These are phyloP conservation scores for Lasiosphaeria hispida DNA, from an alignment of 495 filamentous ascomycete species.

Conservation along the genomic window DNA sequence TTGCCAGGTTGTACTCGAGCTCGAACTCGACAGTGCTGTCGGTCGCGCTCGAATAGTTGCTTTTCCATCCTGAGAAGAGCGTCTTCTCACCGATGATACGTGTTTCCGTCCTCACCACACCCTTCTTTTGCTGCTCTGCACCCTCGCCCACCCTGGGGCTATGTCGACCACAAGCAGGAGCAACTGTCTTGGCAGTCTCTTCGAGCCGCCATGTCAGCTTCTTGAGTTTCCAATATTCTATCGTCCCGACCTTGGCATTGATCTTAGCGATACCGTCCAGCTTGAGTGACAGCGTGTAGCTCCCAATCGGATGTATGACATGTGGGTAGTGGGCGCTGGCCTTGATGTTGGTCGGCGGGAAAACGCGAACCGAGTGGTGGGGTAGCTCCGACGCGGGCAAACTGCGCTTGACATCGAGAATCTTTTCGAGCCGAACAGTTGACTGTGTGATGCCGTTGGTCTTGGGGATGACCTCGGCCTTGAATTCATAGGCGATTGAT, in stretches of 20 bases:
- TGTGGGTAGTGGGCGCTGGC: constrained; percentile 75
- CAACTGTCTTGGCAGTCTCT: constrained; percentile 74
- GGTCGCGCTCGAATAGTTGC: constrained; percentile 66
- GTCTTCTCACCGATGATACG: constrained; percentile 61
- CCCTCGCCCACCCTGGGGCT: constrained; percentile 59
- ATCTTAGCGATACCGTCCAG: constrained; percentile 74
- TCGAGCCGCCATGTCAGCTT: constrained; percentile 93
- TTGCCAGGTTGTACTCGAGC: constrained; percentile 68
- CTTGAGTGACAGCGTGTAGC: constrained; percentile 72
- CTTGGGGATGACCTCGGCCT: constrained; percentile 69
- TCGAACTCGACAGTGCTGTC: constrained; percentile 80
- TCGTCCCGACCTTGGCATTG: constrained; percentile 48
- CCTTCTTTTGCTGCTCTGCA: constrained; percentile 58
- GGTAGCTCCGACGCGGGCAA: constrained; percentile 58
- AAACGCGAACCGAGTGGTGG: constrained; percentile 82
- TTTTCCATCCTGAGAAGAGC: constrained; percentile 79
- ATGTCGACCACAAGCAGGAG: constrained; percentile 79
- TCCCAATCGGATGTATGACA: constrained; percentile 83
- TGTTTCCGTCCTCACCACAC: constrained; percentile 71
- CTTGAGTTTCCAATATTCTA: constrained; percentile 79
- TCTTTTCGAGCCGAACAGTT: constrained; percentile 58
- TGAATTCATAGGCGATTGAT: constrained; percentile 74
- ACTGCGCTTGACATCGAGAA: constrained; percentile 71
- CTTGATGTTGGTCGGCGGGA: constrained; percentile 91
- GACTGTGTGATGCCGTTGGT: constrained; percentile 28